phyloP scores from a whole-genome alignment of 257 asterid genomes.

The Lantana camara region DNA sequence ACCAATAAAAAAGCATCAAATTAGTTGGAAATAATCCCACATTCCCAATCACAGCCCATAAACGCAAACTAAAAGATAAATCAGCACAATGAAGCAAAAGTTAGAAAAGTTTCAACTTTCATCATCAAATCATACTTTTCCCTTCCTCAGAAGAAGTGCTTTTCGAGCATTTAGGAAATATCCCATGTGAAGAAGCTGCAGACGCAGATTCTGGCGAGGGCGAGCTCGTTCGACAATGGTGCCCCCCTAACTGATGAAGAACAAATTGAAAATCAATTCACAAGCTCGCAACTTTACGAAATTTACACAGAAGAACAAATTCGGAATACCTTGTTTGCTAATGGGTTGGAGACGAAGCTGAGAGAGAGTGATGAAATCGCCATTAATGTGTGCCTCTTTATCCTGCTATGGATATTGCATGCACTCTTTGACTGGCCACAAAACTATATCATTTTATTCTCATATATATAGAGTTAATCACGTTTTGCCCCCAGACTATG shows the following conservation, averaged over 20 bases:
- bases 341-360: constrained; percentile 43
- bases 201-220: constrained; percentile 25
- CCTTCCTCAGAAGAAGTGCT: constrained; percentile 39
- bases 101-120: neutral
- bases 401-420: constrained; percentile 30
- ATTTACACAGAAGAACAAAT: neutral
- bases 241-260: constrained; percentile 35
- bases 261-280: constrained; percentile 4
- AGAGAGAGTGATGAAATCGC: constrained; percentile 61
- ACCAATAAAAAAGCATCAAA: neutral
- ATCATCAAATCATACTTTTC: constrained; percentile 36
- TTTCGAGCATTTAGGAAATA: constrained; percentile 42
- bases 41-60: neutral
- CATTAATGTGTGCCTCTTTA: constrained; percentile 39
- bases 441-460: neutral
- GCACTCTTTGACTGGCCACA: constrained; percentile 39
- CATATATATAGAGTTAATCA: no score
- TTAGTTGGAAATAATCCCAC: neutral
- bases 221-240: constrained; percentile 33
- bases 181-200: constrained; percentile 27
- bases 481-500: no score
- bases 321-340: constrained; percentile 41
- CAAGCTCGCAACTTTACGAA: neutral
- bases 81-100: neutral
- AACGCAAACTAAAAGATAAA: neutral